Conservation (phyloP, 306 rosid species). For the Cyclanthera cordifolia region DNA sequence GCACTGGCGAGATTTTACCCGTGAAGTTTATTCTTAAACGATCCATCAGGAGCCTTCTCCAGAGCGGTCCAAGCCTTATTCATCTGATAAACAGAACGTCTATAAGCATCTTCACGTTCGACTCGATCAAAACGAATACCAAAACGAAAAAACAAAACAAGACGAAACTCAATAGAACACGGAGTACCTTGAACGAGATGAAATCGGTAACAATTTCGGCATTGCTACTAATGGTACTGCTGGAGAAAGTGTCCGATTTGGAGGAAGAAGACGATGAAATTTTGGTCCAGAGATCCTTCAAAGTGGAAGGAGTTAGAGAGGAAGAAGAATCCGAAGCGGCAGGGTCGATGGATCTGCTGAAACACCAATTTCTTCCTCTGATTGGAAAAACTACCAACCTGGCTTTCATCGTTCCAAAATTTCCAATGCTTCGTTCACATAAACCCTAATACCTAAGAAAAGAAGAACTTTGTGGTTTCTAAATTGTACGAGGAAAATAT, state of each 20-base stretch:
- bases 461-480: neutral
- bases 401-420: conserved; percentile 46
- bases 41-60: conserved; percentile 60
- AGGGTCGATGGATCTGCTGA: conserved; percentile 45
- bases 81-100: conserved; percentile 32
- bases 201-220: conserved; percentile 52
- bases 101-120: neutral
- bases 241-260: conserved; percentile 21
- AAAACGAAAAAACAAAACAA: neutral
- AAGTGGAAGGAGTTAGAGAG: conserved; percentile 40
- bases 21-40: conserved; percentile 58
- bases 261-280: conserved; percentile 30
- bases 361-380: conserved; percentile 81
- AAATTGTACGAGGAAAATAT: neutral
- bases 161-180: conserved; percentile 3
- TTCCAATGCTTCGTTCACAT: neutral
- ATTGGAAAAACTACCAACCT: conserved; percentile 77
- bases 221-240: conserved; percentile 26
- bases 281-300: conserved; percentile 44
- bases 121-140: neutral
- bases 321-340: conserved; percentile 23
- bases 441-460: neutral
- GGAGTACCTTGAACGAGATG: conserved; percentile 47
- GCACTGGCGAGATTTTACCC: conserved; percentile 29
- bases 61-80: conserved; percentile 59